A percentile compares a stretch with the other conserved stretches of the same genome.
Evolutionary conservation across 768 basidiomycete species (phyloP).

Genomic region (Tricholoma hemisulphureum): DNA sequence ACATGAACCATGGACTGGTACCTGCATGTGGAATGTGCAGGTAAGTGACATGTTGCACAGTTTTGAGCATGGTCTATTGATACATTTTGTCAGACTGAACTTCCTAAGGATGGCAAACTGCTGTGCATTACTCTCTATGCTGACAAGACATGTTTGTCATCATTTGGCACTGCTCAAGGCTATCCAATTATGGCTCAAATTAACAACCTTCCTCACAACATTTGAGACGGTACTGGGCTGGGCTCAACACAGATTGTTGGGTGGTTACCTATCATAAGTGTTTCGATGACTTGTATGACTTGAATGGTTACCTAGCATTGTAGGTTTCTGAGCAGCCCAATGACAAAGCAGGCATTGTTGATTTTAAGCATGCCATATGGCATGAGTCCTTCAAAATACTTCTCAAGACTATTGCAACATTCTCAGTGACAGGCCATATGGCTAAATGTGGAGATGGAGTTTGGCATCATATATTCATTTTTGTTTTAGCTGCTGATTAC

Average conservation of each 20-base stretch:
- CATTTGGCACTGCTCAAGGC: conserved; percentile 37
- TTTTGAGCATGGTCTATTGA: conserved; percentile 3
- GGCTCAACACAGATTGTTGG: conserved; percentile 38
- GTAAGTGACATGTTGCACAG: conserved; percentile 18
- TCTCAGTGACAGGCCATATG: conserved; percentile 11
- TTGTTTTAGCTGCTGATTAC: conserved; percentile 31
- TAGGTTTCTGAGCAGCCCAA: conserved; percentile 32
- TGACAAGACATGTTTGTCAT: conserved; percentile 39
- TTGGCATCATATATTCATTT: conserved; percentile 14
- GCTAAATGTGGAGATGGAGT: conserved; percentile 17
- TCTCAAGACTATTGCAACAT: conserved; percentile 10
- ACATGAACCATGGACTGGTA: conserved; percentile 38
- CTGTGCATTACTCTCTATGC: conserved; percentile 38
- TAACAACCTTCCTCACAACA: conserved; percentile 29
- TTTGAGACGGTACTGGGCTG: conserved; percentile 32
- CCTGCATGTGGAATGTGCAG: conserved; percentile 37
- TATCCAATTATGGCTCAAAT: conserved; percentile 36
- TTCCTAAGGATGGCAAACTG: conserved; percentile 26
- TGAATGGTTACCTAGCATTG: neutral
- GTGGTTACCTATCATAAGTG: conserved; percentile 36
- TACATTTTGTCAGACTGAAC: conserved; percentile 6
- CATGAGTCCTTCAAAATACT: conserved; percentile 24
- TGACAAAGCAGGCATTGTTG: conserved; percentile 11
- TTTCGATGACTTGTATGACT: neutral
- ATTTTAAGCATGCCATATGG: conserved; percentile 27